Evolutionary conservation across 2,329 filamentous ascomycete genomes (phyloP).

Genomic region (Fusarium succisae): DNA sequence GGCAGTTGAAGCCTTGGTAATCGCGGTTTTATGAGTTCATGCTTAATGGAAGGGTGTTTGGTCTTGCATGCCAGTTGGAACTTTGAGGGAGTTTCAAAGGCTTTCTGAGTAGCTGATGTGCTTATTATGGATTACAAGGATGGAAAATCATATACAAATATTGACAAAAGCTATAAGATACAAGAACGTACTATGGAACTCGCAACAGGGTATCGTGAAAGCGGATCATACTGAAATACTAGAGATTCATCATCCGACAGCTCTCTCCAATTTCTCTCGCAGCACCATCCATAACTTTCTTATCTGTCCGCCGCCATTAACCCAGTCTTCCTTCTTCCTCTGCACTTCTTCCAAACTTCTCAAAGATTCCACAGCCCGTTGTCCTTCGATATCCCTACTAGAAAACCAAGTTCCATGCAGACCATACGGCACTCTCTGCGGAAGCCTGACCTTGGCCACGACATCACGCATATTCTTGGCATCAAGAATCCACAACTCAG

Average conservation of each 20-base stretch:
- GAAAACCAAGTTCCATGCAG: slow-evolving; percentile 72
- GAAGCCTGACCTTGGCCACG: slow-evolving; percentile 66
- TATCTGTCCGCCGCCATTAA: neutral
- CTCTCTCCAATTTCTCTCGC: neutral
- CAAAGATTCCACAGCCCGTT: slow-evolving; percentile 47
- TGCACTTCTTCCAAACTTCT: neutral
- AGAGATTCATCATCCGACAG: neutral
- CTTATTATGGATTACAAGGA: neutral
- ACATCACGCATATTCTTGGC: slow-evolving; percentile 69
- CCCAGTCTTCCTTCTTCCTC: neutral
- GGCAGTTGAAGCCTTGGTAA: neutral
- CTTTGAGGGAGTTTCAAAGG: too few species aligned
- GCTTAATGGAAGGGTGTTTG: neutral
- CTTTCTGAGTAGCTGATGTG: neutral
- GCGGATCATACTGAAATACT: accelerated
- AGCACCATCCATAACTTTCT: neutral
- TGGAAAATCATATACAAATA: neutral
- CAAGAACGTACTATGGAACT: too few species aligned
- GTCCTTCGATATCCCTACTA: slow-evolving; percentile 59
- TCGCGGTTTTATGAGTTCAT: neutral
- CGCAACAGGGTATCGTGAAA: neutral
- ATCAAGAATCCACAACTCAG: slow-evolving; percentile 75
- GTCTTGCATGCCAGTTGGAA: too few species aligned
- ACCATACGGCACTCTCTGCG: slow-evolving; percentile 75
- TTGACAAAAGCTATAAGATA: too few species aligned